Percentiles rank a stretch among this genome's conserved stretches.
phyloP scores from a whole-genome alignment of 768 basidiomycete species.

The Phlebiopsis gigantea region DNA sequence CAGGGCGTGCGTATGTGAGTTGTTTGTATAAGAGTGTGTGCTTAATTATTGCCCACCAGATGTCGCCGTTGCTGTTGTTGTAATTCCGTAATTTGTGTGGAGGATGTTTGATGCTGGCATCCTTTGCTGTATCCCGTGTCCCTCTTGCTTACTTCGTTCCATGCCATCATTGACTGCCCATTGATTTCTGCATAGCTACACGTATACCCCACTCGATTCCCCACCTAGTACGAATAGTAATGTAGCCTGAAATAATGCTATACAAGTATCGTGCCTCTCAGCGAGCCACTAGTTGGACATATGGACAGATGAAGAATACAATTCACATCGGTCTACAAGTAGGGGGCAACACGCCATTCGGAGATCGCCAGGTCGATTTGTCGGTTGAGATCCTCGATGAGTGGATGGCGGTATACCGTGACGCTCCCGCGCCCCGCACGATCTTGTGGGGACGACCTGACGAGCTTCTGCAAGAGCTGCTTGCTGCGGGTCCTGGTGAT shows the following conservation, averaged over 20 bases:
- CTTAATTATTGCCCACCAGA: neutral
- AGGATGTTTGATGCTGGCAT: conserved; percentile 10
- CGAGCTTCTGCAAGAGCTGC: neutral
- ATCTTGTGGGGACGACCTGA: neutral
- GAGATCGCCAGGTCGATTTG: conserved; percentile 9
- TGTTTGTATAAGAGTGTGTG: neutral
- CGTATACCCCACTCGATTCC: conserved; percentile 4
- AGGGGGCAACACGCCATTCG: conserved; percentile 1
- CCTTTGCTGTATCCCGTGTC: neutral
- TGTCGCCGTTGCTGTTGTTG: conserved; percentile 1
- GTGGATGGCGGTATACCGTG: conserved; percentile 7
- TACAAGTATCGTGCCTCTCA: neutral
- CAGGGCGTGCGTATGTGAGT: no score
- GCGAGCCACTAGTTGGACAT: no score
- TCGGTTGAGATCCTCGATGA: conserved; percentile 2
- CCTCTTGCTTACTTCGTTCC: conserved; percentile 2
- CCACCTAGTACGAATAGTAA: conserved; percentile 5
- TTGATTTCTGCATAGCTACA: conserved; percentile 3
- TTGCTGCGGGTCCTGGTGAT: neutral
- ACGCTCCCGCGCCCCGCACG: neutral
- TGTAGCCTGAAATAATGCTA: conserved; percentile 6
- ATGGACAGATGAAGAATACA: no score
- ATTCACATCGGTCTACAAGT: neutral
- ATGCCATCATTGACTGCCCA: neutral
- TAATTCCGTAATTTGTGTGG: conserved; percentile 1